A percentile compares a stretch with the other conserved stretches of the same genome.
phyloP scores from a whole-genome alignment of 129 eudicot genomes.

The Flaveria linearis region DNA sequence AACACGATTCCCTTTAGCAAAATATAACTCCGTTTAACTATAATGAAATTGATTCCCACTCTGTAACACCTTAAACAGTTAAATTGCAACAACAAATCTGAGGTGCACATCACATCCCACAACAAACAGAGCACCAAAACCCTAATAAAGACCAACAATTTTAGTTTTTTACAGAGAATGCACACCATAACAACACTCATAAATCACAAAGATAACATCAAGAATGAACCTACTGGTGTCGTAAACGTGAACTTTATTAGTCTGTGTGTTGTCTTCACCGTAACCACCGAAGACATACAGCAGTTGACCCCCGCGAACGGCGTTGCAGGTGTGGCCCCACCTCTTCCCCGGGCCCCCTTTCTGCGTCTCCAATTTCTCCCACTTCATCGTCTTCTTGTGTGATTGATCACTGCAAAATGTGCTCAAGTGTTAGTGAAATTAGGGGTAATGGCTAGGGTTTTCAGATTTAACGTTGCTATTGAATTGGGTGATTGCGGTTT shows the following conservation, averaged over 20 bases:
- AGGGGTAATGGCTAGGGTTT: slow-evolving; percentile 27
- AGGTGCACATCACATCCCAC: not conserved
- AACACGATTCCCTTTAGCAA: slow-evolving; percentile 10
- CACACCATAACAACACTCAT: slow-evolving; percentile 8
- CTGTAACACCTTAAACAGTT: too few relatives aligned
- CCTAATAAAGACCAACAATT: slow-evolving; percentile 12
- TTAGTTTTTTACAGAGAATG: not conserved
- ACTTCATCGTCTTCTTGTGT: slow-evolving; percentile 56
- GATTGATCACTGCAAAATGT: slow-evolving; percentile 20
- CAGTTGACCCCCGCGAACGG: slow-evolving; percentile 82
- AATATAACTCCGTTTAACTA: not conserved
- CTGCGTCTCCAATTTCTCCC: slow-evolving; percentile 63
- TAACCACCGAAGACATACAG: slow-evolving; percentile 92
- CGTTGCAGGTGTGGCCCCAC: slow-evolving; percentile 99
- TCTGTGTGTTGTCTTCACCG: slow-evolving; percentile 81
- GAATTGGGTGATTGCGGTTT: slow-evolving; percentile 12
- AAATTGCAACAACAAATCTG: too few relatives aligned
- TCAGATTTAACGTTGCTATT: not conserved
- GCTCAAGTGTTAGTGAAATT: slow-evolving; percentile 18
- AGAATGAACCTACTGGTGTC: slow-evolving; percentile 56
- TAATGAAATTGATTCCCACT: not conserved
- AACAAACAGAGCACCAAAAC: slow-evolving; percentile 22
- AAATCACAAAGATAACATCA: slow-evolving; percentile 22
- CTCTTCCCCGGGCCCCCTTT: slow-evolving; percentile 79
- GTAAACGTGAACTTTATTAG: slow-evolving; percentile 81